Evolutionary conservation across 352 stramenopile species (phyloP), one percentile per base, ranked within the genome.

Genomic region (Phytophthora capsici): DNA sequence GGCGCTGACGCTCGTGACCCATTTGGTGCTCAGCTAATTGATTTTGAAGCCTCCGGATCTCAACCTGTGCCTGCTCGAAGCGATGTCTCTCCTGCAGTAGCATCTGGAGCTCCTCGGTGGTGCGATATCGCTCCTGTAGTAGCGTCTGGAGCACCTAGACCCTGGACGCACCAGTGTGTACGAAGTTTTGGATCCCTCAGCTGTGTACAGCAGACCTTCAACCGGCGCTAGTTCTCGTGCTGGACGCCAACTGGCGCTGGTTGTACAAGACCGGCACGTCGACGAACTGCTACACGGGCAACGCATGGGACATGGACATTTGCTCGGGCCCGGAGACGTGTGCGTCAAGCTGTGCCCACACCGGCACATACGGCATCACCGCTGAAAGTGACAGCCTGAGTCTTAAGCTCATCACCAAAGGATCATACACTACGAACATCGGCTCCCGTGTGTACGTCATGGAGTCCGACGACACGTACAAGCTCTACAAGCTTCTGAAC

Each of bases 191-290:
- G 78, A 90, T 37, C 80, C 91, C 66, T 79, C 78, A 10, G 22
- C 70, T 16, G 55, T 67, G 14, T 60, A 74, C 6, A 51, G 49
- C 5, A 48, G n/a, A n/a, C n/a, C n/a, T n/a, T n/a, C n/a, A n/a
- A n/a, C n/a, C 30, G 44, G 34, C 13, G 51, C 62, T 36, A 37
- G 43, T n/a, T 30, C 47, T 90, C 45, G 82, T 88, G 55, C 55
- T 90, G 2, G 82, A 89, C 44, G 69, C 77, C 23, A 86, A 90
- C 57, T 86, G 80, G 77, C 77, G 82, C 58, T 86, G 73, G 77
- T 41, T 86, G 22, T 69, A 88, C 60, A 76, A 84, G 26, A 62
- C 68, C n/a, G n/a, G n/a, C n/a, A n/a, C n/a, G n/a, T n/a, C n/a
- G n/a, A n/a, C n/a, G n/a, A n/a, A n/a, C n/a, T 89, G 79, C 73